Conservation (phyloP, 225 moss, liverwort and hornwort genomes). For the Marchantia paleacea region DNA sequence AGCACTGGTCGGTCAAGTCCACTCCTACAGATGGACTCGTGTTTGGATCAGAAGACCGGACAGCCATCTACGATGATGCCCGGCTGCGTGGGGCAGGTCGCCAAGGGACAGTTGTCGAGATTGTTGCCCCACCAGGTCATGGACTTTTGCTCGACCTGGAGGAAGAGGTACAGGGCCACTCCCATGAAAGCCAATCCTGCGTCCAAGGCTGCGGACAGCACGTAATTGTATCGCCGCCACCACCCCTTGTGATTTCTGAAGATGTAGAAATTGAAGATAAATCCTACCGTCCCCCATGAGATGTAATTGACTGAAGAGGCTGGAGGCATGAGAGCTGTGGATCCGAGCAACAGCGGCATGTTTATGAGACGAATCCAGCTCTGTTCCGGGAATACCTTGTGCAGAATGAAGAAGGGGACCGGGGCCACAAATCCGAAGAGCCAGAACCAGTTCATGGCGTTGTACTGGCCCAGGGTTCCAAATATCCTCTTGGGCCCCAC, state of each 20-base stretch:
- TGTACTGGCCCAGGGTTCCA: constrained; percentile 21
- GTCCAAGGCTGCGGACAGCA: constrained; percentile 35
- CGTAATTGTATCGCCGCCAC: constrained; percentile 37
- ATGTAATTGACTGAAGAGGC: constrained; percentile 28
- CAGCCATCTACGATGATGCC: constrained; percentile 5
- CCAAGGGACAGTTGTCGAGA: constrained; percentile 16
- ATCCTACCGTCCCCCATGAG: constrained; percentile 27
- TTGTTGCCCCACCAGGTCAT: constrained; percentile 19
- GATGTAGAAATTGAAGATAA: constrained; percentile 33
- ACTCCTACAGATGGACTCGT: neutral
- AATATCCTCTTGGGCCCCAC: constrained; percentile 31
- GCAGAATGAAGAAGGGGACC: constrained; percentile 18
- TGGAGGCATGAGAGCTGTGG: constrained; percentile 24
- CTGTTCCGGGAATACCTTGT: constrained; percentile 4
- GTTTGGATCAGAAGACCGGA: constrained; percentile 6
- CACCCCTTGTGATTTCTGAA: constrained; percentile 23
- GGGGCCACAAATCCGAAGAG: constrained; percentile 19
- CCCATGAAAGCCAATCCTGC: constrained; percentile 26
- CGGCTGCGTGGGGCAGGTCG: constrained; percentile 19
- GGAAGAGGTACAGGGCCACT: neutral
- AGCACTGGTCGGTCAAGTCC: too few species aligned
- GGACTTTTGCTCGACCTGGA: constrained; percentile 5
- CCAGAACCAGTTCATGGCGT: constrained; percentile 32
- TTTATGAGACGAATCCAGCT: constrained; percentile 13
- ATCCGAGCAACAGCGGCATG: constrained; percentile 23